These are phyloP conservation scores for Chaetomium sp. DNA, from an alignment of 2,329 filamentous ascomycete species.

Conservation along the genomic window DNA sequence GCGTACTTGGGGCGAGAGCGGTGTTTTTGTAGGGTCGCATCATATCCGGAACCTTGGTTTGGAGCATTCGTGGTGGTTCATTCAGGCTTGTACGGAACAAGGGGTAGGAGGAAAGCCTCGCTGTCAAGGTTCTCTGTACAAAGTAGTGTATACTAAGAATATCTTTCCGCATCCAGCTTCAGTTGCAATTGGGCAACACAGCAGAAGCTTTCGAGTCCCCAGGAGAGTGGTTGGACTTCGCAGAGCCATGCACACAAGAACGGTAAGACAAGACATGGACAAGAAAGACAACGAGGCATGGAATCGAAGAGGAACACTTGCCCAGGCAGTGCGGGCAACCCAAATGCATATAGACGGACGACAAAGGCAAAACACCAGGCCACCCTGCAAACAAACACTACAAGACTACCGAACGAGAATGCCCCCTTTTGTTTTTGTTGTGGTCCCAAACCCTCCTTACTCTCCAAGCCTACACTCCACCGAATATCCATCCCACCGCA, in stretches of 20 bases:
- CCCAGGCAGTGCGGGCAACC: not conserved
- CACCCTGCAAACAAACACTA: not conserved
- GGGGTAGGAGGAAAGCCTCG: not conserved
- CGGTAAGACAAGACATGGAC: not conserved
- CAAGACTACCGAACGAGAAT: not conserved
- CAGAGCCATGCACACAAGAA: not conserved
- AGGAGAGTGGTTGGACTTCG: not conserved
- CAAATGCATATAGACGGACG: not conserved
- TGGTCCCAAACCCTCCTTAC: not conserved
- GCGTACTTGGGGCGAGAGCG: not conserved
- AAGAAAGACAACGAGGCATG: not conserved
- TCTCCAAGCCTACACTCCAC: not conserved
- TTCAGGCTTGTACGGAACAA: not conserved
- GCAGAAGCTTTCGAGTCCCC: not conserved
- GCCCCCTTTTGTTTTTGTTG: conserved; percentile 5
- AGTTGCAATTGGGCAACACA: not conserved
- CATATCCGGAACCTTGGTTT: not conserved
- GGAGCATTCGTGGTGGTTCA: not conserved
- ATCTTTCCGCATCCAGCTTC: not conserved
- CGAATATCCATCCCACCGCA: not conserved
- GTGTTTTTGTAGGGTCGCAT: not conserved
- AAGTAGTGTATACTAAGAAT: not conserved
- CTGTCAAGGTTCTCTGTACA: not conserved
- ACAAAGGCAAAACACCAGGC: not conserved
- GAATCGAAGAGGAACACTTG: not conserved